These are phyloP conservation scores for Allium fistulosum DNA, from an alignment of 106 monocot genomes.

Conservation along the genomic window DNA sequence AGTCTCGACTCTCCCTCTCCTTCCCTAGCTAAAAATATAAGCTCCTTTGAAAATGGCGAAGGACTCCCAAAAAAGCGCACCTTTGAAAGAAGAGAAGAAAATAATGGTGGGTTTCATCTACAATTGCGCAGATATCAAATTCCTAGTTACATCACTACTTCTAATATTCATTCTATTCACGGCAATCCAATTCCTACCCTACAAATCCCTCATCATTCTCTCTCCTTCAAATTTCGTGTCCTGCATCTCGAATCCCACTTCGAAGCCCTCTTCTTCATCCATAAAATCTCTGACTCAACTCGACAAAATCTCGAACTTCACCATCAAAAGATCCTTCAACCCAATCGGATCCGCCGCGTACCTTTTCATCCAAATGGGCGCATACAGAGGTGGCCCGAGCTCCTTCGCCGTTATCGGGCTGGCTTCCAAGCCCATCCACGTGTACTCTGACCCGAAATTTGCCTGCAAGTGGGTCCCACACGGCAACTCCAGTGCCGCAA, in stretches of 20 bases:
- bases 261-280: background rate
- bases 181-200: slow-evolving; percentile 2
- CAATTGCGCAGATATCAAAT: slow-evolving; percentile 49
- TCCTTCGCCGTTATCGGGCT: slow-evolving; percentile 72
- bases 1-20: background rate
- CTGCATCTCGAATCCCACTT: background rate
- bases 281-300: background rate
- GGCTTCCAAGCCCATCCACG: slow-evolving; percentile 68
- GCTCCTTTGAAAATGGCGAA: slow-evolving; percentile 1
- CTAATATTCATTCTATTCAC: background rate
- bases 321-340: slow-evolving; percentile 38
- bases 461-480: slow-evolving; percentile 49
- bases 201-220: background rate
- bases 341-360: slow-evolving; percentile 58
- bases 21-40: background rate
- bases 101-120: slow-evolving; percentile 20
- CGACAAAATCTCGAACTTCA: background rate
- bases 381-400: slow-evolving; percentile 61
- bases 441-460: slow-evolving; percentile 52
- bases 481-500: background rate
- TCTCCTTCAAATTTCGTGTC: slow-evolving; percentile 1
- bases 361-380: slow-evolving; percentile 75
- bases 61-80: background rate
- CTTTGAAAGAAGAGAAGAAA: background rate
- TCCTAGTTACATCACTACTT: background rate